Evolutionary conservation across 2,329 filamentous ascomycete genomes (phyloP).

Genomic region (Aspergillus carbonarius): DNA sequence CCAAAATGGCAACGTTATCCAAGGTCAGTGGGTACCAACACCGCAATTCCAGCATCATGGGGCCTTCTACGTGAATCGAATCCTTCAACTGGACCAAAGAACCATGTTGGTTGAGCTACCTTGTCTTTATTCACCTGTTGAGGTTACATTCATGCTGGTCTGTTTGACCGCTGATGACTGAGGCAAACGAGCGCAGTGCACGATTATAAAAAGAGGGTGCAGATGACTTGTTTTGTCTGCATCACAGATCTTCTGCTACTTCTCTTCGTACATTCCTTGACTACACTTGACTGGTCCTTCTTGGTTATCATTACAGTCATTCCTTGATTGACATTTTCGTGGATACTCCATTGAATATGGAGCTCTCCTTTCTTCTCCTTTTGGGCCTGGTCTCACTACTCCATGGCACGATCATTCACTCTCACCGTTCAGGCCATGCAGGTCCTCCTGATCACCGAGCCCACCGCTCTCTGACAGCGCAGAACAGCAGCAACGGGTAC

Average conservation of each 20-base stretch:
- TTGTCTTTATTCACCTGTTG: not conserved
- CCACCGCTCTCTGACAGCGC: not conserved
- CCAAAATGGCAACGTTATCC: no score
- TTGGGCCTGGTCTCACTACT: not conserved
- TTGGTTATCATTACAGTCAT: not conserved
- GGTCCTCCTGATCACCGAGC: no score
- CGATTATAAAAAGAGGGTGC: not conserved
- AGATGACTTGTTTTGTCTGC: not conserved
- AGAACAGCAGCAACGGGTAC: conserved; percentile 1
- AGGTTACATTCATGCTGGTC: not conserved
- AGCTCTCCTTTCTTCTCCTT: not conserved
- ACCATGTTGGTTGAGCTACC: not conserved
- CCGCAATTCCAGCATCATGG: not conserved
- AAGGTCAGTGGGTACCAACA: no score
- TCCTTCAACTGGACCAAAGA: not conserved
- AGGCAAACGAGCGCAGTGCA: not conserved
- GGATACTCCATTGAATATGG: not conserved
- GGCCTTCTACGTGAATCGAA: not conserved
- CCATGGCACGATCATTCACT: not conserved
- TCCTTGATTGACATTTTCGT: not conserved
- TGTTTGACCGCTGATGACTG: not conserved
- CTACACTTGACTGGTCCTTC: not conserved
- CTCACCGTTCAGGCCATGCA: no score
- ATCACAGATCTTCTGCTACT: not conserved
- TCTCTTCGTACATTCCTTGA: not conserved